Conservation (phyloP, 805 yeast genomes). For the Clavispora asparagi region DNA sequence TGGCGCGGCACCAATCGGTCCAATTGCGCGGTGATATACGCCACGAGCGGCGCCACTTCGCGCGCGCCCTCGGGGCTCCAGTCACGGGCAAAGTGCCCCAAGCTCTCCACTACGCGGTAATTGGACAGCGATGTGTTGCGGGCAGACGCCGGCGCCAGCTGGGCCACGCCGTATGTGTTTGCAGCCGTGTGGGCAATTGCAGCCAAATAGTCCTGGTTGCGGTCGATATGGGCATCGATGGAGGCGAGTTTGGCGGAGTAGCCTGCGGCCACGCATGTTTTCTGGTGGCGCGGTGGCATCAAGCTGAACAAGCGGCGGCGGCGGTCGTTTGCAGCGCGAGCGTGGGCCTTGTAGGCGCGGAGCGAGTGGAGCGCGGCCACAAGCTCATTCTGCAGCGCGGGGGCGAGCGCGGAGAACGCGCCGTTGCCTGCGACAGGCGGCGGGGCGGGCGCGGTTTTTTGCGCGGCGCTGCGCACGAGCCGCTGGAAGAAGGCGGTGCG, state of each 20-base stretch:
- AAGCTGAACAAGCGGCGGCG: slow-evolving; percentile 39
- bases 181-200: slow-evolving; percentile 29
- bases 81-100: slow-evolving; percentile 77
- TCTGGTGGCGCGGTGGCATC: slow-evolving; percentile 54
- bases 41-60: slow-evolving; percentile 51
- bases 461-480: not conserved
- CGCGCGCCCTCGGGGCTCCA: slow-evolving; percentile 51
- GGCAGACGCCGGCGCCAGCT: slow-evolving; percentile 28
- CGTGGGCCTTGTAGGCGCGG: slow-evolving; percentile 36
- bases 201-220: slow-evolving; percentile 45
- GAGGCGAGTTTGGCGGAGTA: slow-evolving; percentile 48
- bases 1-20: slow-evolving; percentile 20
- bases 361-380: slow-evolving; percentile 43
- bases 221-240: slow-evolving; percentile 43
- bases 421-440: not conserved
- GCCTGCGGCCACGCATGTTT: slow-evolving; percentile 46
- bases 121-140: slow-evolving; percentile 16
- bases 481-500: slow-evolving; percentile 19
- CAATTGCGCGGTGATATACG: slow-evolving; percentile 46
- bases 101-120: slow-evolving; percentile 55
- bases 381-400: slow-evolving; percentile 24
- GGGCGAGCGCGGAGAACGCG: slow-evolving; percentile 11
- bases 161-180: not conserved
- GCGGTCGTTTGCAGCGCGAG: slow-evolving; percentile 41
- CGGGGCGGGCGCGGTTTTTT: not conserved